Evolutionary conservation across 306 rosid genomes (phyloP).

Genomic region (Vigna angularis): DNA sequence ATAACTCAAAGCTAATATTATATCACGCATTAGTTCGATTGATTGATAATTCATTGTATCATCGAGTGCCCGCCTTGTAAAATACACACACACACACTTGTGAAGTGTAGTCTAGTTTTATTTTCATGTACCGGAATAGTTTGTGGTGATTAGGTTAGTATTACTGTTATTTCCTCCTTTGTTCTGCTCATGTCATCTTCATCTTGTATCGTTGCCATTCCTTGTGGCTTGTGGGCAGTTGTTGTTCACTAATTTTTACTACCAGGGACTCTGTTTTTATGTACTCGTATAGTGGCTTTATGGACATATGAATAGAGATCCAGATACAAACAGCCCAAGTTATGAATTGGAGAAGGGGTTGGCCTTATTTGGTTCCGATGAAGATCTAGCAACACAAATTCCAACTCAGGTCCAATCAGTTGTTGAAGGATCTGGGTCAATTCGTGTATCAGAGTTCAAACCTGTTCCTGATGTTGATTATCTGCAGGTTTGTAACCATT

Average conservation of each 20-base stretch:
- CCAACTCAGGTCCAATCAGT: slow-evolving; percentile 90
- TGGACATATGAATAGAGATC: slow-evolving; percentile 63
- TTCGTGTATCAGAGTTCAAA: slow-evolving; percentile 66
- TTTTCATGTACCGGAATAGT: not conserved
- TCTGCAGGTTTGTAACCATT: slow-evolving; percentile 71
- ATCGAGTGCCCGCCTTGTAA: slow-evolving; percentile 18
- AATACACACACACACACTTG: slow-evolving; percentile 3
- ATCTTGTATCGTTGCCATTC: slow-evolving; percentile 49
- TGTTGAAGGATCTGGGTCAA: slow-evolving; percentile 78
- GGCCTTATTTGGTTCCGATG: slow-evolving; percentile 73
- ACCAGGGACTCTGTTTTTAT: slow-evolving; percentile 83
- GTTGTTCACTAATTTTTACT: slow-evolving; percentile 91
- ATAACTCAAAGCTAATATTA: not conserved
- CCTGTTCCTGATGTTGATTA: slow-evolving; percentile 92
- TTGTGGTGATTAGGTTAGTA: not conserved
- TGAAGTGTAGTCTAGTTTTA: not conserved
- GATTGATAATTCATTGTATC: slow-evolving; percentile 23
- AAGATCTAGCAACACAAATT: slow-evolving; percentile 68
- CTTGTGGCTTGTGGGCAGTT: slow-evolving; percentile 63
- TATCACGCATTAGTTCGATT: not conserved
- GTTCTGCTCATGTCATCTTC: slow-evolving; percentile 15
- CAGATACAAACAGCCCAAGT: slow-evolving; percentile 36
- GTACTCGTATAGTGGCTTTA: slow-evolving; percentile 83
- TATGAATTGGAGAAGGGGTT: slow-evolving; percentile 49
- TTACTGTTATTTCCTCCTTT: slow-evolving; percentile 2